phyloP scores from a whole-genome alignment of 495 filamentous ascomycete genomes.

The Penicillium roqueforti region DNA sequence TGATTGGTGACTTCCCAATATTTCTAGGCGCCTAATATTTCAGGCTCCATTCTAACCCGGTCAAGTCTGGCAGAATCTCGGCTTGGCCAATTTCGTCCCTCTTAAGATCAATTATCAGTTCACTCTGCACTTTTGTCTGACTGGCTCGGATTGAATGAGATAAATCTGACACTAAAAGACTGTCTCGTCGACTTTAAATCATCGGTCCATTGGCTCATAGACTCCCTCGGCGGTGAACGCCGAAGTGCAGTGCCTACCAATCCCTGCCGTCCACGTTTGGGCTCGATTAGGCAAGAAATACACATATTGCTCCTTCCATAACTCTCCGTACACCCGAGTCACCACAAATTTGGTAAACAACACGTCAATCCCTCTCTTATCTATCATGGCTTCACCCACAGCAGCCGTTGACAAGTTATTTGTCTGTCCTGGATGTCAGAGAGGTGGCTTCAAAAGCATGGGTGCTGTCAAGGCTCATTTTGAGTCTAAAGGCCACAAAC shows the following conservation, averaged over 20 bases:
- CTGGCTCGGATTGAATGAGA: not conserved
- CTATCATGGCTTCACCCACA: not conserved
- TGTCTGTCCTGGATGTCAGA: constrained; percentile 7
- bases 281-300: not conserved
- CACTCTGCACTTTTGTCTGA: not conserved
- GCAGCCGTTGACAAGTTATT: not conserved
- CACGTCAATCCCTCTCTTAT: not conserved
- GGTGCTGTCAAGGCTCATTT: constrained; percentile 9
- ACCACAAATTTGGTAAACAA: too few species aligned
- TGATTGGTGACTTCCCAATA: not conserved
- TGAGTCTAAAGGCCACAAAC: constrained; percentile 2
- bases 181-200: not conserved
- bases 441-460: constrained; percentile 3
- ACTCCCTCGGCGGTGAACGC: not conserved
- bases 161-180: not conserved
- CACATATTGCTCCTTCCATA: not conserved
- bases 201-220: not conserved
- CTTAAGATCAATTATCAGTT: not conserved
- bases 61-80: not conserved
- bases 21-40: not conserved
- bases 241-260: not conserved
- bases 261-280: not conserved
- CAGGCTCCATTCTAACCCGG: not conserved
- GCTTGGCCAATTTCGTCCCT: not conserved
- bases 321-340: not conserved